These are phyloP conservation scores for Escovopsis sp. DNA, from an alignment of 2,329 filamentous ascomycete species.

Conservation along the genomic window DNA sequence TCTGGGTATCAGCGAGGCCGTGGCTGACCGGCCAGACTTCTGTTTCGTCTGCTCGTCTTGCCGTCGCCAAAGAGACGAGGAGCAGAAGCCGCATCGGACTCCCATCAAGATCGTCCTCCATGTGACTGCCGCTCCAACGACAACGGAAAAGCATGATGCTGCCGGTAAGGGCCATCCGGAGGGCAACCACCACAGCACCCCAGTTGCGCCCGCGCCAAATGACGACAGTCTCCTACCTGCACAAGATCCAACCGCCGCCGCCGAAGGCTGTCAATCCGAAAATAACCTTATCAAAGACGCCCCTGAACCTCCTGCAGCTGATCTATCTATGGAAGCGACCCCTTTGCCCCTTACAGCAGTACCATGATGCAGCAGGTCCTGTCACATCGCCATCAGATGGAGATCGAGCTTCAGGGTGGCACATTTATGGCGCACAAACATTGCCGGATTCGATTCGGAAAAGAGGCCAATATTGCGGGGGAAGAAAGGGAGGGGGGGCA, in stretches of 20 bases:
- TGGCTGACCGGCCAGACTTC: constrained; percentile 76
- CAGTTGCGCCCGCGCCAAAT: background rate
- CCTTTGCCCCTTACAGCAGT: background rate
- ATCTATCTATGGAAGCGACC: background rate
- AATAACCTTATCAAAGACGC: background rate
- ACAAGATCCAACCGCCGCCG: background rate
- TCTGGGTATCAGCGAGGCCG: constrained; percentile 60
- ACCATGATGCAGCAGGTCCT: background rate
- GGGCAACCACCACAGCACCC: background rate
- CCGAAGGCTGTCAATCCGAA: background rate
- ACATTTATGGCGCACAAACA: background rate
- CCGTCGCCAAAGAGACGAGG: constrained; percentile 49
- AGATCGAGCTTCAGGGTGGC: no score
- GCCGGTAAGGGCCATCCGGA: background rate
- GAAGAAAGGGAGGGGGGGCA: no score
- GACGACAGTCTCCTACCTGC: background rate
- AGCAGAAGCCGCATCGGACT: constrained; percentile 38
- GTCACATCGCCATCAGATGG: no score
- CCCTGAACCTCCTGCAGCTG: background rate
- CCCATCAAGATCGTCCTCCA: constrained; percentile 40
- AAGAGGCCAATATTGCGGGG: no score
- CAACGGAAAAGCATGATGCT: constrained; percentile 1
- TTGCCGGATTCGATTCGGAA: no score
- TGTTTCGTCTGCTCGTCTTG: constrained; percentile 75
- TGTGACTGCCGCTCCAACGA: constrained; percentile 5